Evolutionary conservation across 805 yeast genomes (phyloP).

Genomic region (Metschnikowia picachoensis): DNA sequence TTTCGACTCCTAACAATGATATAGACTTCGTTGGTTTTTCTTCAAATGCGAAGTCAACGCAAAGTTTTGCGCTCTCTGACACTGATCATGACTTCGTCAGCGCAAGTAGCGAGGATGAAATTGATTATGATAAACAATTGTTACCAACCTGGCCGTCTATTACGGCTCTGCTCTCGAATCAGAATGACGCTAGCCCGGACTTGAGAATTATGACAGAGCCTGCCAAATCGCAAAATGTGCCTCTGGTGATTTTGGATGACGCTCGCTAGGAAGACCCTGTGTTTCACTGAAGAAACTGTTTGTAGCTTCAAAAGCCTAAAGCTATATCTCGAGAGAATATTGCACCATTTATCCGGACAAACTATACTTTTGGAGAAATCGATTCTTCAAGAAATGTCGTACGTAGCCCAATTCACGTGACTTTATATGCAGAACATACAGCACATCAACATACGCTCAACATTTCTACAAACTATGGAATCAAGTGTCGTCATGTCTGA

Average conservation of each 20-base stretch:
- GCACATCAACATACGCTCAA: too few species aligned
- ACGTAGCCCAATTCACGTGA: conserved; percentile 4
- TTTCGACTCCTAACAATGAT: conserved; percentile 28
- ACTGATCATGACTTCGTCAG: conserved; percentile 15
- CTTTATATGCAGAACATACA: not conserved
- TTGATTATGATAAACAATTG: conserved; percentile 1
- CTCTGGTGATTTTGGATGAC: conserved; percentile 8
- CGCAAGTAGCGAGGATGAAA: conserved; percentile 19
- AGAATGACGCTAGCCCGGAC: not conserved
- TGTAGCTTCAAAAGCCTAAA: too few species aligned
- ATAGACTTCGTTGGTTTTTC: conserved; percentile 38
- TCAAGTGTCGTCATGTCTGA: conserved; percentile 22
- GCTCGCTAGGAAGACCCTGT: not conserved
- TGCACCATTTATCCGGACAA: not conserved
- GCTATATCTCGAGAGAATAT: not conserved
- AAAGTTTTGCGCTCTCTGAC: conserved; percentile 15
- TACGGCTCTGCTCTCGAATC: not conserved
- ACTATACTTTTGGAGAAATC: too few species aligned
- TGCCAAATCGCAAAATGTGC: conserved; percentile 5
- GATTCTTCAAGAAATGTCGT: too few species aligned
- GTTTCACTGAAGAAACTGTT: too few species aligned
- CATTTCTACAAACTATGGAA: not conserved
- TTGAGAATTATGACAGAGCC: not conserved
- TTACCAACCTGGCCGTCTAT: conserved; percentile 1
- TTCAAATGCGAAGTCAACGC: conserved; percentile 13